phyloP scores from a whole-genome alignment of 2,329 filamentous ascomycete species.

The Mycocentrospora acerina region DNA sequence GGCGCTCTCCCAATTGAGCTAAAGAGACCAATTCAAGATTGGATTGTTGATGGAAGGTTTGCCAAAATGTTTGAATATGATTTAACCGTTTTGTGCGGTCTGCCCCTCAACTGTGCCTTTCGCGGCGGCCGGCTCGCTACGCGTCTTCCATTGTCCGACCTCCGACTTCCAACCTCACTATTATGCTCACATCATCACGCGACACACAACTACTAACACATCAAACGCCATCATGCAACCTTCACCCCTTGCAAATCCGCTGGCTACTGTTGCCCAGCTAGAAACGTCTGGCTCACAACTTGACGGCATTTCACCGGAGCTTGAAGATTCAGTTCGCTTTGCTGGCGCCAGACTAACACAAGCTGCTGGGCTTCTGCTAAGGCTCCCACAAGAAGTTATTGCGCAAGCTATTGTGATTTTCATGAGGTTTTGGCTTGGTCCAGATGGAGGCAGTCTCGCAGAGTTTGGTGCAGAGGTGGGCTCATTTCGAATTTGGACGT shows the following conservation, averaged over 20 bases:
- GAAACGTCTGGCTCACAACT: constrained; percentile 56
- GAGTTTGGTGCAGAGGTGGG: constrained; percentile 61
- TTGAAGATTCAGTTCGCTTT: constrained; percentile 72
- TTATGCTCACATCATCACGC: too few species aligned
- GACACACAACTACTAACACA: not conserved
- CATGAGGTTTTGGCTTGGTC: constrained; percentile 74
- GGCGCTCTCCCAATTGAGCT: constrained; percentile 37
- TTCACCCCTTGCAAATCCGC: constrained; percentile 62
- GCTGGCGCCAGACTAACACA: constrained; percentile 74
- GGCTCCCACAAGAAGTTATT: constrained; percentile 81
- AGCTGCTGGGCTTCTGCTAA: constrained; percentile 76
- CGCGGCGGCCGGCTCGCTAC: too few species aligned
- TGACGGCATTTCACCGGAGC: constrained; percentile 63
- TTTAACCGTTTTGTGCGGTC: too few species aligned
- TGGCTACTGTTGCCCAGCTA: constrained; percentile 73
- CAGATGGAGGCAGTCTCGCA: constrained; percentile 52
- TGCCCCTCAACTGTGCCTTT: too few species aligned
- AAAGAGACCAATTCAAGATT: constrained; percentile 28
- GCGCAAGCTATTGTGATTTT: constrained; percentile 83
- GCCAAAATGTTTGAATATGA: not conserved
- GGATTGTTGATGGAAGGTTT: constrained; percentile 5
- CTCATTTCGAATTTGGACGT: constrained; percentile 10
- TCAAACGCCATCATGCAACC: constrained; percentile 24
- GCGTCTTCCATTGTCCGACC: not conserved
- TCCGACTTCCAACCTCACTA: not conserved